Base-by-base conservation (phyloP, 1,284 basidiomycete species). In the Sporisorium reilianum region DNA sequence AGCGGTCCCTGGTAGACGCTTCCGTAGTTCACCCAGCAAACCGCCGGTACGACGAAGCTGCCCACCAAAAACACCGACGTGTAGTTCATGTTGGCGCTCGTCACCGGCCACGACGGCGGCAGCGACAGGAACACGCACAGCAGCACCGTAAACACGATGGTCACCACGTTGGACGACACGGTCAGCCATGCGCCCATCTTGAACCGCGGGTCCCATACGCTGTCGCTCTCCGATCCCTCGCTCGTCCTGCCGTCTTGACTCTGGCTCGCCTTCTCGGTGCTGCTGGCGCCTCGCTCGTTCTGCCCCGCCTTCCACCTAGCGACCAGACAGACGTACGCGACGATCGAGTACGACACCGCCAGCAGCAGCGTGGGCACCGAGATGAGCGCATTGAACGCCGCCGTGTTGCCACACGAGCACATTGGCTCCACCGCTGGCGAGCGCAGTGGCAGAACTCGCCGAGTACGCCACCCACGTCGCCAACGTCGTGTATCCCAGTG, bases 381-480 rank as follows among this genome's bases (percentile, higher is more conserved):
- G 56, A 75, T 66, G 44, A 75, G 56, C 22, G 62, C 63, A 18
- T 30, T 65, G 49, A 75, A 71, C 9, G 72, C 72, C 12, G 62
- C 55, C 16, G 68, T 58, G 53, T 63, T 70, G 44, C 72, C 54
- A 73, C 26, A 73, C 55, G 26, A 69, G 56, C 18, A 63, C 59
- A n/a, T 73, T 73, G 42, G 65, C 56, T n/a, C 70, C 70, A 23
- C 65, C 70, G 32, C 50, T 55, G 4, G 64, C 51, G 14, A 73
- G 40, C 11, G 70, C 64, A 1, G 53, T 53, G 4, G 70, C 70
- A 8, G 46, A 46, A 26, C 34, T 49, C 5, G 55, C 50, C 4
- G 58, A 63, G 42, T 64, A 73, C 36, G 70, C 70, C 18, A 59
- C 58, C 70, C 70, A 73, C 11, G 70, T 59, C 2, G 70, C 55